A percentile compares a stretch with the other conserved stretches of the same genome.
Conservation (phyloP, 805 yeast species). For the Komagataella pastoris region DNA sequence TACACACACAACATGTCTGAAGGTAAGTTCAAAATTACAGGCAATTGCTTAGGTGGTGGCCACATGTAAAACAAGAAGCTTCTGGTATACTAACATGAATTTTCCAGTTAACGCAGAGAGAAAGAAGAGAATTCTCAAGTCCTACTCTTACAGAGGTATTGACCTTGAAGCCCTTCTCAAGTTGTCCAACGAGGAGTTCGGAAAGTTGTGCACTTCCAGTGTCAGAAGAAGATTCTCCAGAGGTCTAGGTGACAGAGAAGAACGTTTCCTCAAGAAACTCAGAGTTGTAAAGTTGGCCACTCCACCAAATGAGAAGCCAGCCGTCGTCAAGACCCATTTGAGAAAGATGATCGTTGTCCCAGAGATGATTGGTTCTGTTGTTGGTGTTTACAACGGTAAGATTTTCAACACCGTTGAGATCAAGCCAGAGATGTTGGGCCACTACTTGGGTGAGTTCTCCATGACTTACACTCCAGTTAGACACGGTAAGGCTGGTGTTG, state of each 20-base stretch:
- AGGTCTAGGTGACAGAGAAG: constrained; percentile 92
- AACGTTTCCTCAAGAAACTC: constrained; percentile 92
- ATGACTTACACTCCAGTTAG: constrained; percentile 99
- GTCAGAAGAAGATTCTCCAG: constrained; percentile 99
- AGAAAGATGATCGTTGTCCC: constrained; percentile 98
- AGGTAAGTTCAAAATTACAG: constrained; percentile 7
- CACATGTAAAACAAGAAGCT: not conserved
- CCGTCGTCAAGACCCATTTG: constrained; percentile 95
- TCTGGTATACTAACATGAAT: constrained; percentile 12
- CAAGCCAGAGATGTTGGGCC: constrained; percentile 99
- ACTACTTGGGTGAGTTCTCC: constrained; percentile 99
- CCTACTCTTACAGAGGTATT: constrained; percentile 98
- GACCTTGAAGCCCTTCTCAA: constrained; percentile 89
- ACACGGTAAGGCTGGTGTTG: constrained; percentile 61
- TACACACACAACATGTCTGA: constrained; percentile 12
- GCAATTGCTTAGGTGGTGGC: not conserved
- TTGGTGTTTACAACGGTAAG: constrained; percentile 99
- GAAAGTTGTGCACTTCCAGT: constrained; percentile 94
- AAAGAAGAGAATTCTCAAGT: constrained; percentile 88
- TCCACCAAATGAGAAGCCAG: constrained; percentile 91
- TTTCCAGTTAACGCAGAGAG: constrained; percentile 21
- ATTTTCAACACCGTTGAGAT: constrained; percentile 97
- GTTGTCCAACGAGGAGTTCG: constrained; percentile 92
- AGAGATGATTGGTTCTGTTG: constrained; percentile 99
- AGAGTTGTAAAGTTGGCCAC: constrained; percentile 93